phyloP scores from a whole-genome alignment of 768 basidiomycete genomes.

The Lactifluus piperatus region DNA sequence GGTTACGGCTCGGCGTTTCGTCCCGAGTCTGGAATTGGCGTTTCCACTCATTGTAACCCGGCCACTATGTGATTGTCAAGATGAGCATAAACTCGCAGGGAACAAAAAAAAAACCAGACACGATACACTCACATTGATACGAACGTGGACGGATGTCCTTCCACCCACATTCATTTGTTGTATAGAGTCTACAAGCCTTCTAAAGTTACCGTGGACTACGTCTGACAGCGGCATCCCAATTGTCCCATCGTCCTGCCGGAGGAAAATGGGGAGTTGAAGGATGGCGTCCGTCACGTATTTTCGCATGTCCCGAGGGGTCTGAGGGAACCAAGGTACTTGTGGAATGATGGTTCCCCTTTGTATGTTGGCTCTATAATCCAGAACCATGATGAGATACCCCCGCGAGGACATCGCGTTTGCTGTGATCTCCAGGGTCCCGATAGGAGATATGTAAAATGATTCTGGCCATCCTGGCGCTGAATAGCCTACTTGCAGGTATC shows the following conservation, averaged over 20 bases:
- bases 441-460: conserved; percentile 7
- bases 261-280: conserved; percentile 19
- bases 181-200: conserved; percentile 11
- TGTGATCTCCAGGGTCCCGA: background rate
- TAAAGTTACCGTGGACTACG: conserved; percentile 15
- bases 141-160: conserved; percentile 17
- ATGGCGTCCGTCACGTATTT: conserved; percentile 18
- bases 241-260: conserved; percentile 16
- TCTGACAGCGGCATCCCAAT: conserved; percentile 18
- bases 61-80: conserved; percentile 9
- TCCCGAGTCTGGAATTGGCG: conserved; percentile 21
- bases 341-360: conserved; percentile 12
- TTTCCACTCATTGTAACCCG: conserved; percentile 18
- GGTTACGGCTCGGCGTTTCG: conserved; percentile 15
- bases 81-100: background rate
- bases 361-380: conserved; percentile 13
- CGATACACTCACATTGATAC: conserved; percentile 12
- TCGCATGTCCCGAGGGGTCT: conserved; percentile 13
- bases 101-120: background rate
- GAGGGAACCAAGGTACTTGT: conserved; percentile 16
- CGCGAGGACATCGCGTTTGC: conserved; percentile 15
- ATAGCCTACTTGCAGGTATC: conserved; percentile 8
- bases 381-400: conserved; percentile 14
- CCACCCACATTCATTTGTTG: conserved; percentile 14
- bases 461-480: conserved; percentile 15